Conservation (phyloP, 352 stramenopile species). For the Globisporangium paroecandrum region DNA sequence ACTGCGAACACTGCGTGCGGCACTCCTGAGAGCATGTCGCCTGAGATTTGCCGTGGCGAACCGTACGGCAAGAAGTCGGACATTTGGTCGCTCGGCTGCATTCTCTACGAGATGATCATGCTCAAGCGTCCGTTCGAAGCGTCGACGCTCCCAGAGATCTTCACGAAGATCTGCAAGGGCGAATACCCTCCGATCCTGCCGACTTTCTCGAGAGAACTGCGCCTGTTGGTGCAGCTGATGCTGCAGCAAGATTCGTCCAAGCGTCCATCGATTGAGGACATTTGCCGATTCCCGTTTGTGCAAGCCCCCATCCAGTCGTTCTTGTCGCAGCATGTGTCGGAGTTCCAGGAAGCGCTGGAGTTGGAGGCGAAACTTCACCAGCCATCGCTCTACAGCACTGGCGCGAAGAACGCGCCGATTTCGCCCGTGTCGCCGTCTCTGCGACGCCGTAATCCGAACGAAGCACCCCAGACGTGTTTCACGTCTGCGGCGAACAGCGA, state of each 20-base stretch:
- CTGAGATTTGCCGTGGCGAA: slow-evolving; percentile 84
- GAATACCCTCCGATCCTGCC: slow-evolving; percentile 77
- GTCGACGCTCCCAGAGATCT: slow-evolving; percentile 77
- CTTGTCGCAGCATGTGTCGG: slow-evolving; percentile 77
- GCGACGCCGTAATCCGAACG: slow-evolving; percentile 48
- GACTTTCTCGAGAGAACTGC: slow-evolving; percentile 78
- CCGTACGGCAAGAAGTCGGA: slow-evolving; percentile 89
- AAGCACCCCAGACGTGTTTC: slow-evolving; percentile 11
- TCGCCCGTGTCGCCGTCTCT: slow-evolving; percentile 39
- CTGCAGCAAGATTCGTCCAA: slow-evolving; percentile 84
- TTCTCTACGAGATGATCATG: slow-evolving; percentile 91
- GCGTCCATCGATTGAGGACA: slow-evolving; percentile 86
- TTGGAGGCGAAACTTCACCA: slow-evolving; percentile 87
- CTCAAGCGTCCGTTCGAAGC: slow-evolving; percentile 82
- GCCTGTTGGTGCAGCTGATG: slow-evolving; percentile 85
- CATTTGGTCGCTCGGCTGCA: slow-evolving; percentile 88
- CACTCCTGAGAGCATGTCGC: slow-evolving; percentile 87
- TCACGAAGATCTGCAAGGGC: slow-evolving; percentile 87
- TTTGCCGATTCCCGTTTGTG: slow-evolving; percentile 86
- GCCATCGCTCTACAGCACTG: slow-evolving; percentile 57
- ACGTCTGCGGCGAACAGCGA: slow-evolving; percentile 14
- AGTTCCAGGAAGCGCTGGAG: slow-evolving; percentile 85
- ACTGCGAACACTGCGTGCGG: slow-evolving; percentile 80
- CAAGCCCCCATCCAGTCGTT: slow-evolving; percentile 83
- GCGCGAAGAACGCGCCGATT: slow-evolving; percentile 27